Conservation (phyloP, 495 filamentous ascomycete species). For the Annulohypoxylon moriforme region DNA sequence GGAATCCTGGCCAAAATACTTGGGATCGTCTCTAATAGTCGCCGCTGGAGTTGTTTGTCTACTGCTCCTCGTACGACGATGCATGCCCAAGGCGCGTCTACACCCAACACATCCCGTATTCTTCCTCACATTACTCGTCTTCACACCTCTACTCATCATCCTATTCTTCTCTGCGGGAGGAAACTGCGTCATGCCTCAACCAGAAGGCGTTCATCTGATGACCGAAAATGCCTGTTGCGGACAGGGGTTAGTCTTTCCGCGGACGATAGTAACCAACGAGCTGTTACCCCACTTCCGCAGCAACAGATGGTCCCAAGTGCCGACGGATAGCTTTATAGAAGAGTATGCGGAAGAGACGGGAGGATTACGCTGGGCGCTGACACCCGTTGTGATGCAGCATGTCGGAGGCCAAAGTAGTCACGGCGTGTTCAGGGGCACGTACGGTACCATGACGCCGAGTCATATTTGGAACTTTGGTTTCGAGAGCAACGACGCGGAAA, state of each 20-base stretch:
- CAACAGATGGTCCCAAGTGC: constrained; percentile 35
- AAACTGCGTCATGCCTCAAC: constrained; percentile 36
- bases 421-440: constrained; percentile 22
- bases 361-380: constrained; percentile 57
- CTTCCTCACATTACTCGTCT: constrained; percentile 33
- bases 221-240: constrained; percentile 58
- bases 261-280: constrained; percentile 21
- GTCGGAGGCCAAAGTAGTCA: constrained; percentile 54
- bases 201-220: constrained; percentile 60
- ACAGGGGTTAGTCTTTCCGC: constrained; percentile 47
- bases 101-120: constrained; percentile 28
- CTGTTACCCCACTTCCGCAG: constrained; percentile 34
- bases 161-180: constrained; percentile 54
- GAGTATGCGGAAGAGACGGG: constrained; percentile 35
- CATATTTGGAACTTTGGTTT: constrained; percentile 44
- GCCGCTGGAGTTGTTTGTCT: constrained; percentile 14
- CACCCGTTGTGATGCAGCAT: constrained; percentile 63
- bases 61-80: constrained; percentile 22
- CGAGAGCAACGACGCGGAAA: constrained; percentile 41
- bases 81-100: constrained; percentile 18
- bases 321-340: constrained; percentile 45
- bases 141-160: constrained; percentile 44
- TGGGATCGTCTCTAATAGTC: constrained; percentile 49
- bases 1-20: constrained; percentile 61
- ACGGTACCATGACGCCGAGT: constrained; percentile 19